Percentiles rank a stretch among this genome's conserved stretches.
Conservation (phyloP, 2,329 filamentous ascomycete genomes). For the Cadophora sp. region DNA sequence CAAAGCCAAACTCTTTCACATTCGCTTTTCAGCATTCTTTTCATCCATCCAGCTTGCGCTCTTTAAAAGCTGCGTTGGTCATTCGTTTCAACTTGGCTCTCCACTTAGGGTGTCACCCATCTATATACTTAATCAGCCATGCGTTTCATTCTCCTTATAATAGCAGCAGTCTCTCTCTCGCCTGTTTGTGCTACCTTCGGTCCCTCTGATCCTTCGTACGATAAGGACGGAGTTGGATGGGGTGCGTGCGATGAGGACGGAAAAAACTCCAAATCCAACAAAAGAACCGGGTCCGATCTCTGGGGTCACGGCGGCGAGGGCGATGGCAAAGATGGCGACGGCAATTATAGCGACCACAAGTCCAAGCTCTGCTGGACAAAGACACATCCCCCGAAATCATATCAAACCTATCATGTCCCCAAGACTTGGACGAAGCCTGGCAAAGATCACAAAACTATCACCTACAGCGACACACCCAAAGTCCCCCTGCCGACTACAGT, state of each 20-base stretch:
- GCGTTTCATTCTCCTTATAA: slow-evolving; percentile 5
- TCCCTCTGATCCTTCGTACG: background rate
- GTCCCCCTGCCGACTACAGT: background rate
- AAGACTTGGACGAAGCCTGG: slow-evolving; percentile 1
- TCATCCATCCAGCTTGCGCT: background rate
- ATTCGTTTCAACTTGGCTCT: background rate
- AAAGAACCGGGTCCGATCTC: background rate
- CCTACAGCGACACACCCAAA: background rate
- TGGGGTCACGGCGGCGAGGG: background rate
- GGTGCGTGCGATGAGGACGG: background rate
- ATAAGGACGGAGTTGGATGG: background rate
- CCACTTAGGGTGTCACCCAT: background rate
- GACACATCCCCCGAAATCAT: background rate
- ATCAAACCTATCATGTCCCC: background rate
- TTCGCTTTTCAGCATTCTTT: background rate
- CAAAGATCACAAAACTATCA: background rate
- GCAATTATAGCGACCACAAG: background rate
- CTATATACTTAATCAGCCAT: background rate
- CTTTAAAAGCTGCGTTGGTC: background rate
- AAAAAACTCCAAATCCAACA: background rate
- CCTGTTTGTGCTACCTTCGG: slow-evolving; percentile 6
- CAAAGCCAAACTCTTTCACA: background rate
- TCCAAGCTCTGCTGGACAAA: background rate
- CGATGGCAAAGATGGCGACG: background rate
- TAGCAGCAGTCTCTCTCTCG: background rate